phyloP scores from a whole-genome alignment of 768 basidiomycete species.

The Amylocystis lapponica region DNA sequence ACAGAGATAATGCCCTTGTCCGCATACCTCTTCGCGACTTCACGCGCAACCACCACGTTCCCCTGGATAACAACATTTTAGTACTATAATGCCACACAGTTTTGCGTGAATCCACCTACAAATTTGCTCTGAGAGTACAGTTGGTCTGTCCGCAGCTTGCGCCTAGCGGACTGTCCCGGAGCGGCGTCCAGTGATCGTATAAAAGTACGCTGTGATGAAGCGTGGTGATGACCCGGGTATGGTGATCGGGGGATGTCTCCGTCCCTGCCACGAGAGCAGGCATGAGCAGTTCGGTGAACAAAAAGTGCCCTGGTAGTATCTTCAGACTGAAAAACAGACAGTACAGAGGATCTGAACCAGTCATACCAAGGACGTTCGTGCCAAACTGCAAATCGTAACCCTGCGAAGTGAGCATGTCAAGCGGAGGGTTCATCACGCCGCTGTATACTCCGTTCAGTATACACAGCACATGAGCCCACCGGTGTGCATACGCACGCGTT shows the following conservation, averaged over 20 bases:
- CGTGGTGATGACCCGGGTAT: constrained; percentile 42
- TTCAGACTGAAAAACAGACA: background rate
- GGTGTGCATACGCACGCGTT: constrained; percentile 36
- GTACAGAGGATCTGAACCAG: constrained; percentile 24
- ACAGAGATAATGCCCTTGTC: constrained; percentile 39
- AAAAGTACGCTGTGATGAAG: constrained; percentile 33
- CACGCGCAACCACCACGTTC: constrained; percentile 39
- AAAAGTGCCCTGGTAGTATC: constrained; percentile 41
- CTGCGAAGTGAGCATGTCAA: constrained; percentile 36
- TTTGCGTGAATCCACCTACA: no score
- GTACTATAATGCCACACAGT: no score
- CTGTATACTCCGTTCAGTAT: no score
- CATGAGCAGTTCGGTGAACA: constrained; percentile 38
- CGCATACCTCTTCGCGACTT: constrained; percentile 42
- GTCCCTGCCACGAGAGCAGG: constrained; percentile 38
- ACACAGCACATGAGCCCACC: no score
- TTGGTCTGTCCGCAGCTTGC: constrained; percentile 4
- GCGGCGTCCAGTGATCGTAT: constrained; percentile 33
- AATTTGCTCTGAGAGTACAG: constrained; percentile 40
- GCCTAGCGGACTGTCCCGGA: constrained; percentile 22
- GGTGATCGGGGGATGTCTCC: constrained; percentile 34
- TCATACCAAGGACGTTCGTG: constrained; percentile 48
- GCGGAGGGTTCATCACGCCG: constrained; percentile 42
- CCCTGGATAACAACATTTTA: constrained; percentile 33
- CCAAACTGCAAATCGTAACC: constrained; percentile 54